Base-by-base conservation (phyloP, 768 basidiomycete genomes). In the Rhodotorula taiwanensis region DNA sequence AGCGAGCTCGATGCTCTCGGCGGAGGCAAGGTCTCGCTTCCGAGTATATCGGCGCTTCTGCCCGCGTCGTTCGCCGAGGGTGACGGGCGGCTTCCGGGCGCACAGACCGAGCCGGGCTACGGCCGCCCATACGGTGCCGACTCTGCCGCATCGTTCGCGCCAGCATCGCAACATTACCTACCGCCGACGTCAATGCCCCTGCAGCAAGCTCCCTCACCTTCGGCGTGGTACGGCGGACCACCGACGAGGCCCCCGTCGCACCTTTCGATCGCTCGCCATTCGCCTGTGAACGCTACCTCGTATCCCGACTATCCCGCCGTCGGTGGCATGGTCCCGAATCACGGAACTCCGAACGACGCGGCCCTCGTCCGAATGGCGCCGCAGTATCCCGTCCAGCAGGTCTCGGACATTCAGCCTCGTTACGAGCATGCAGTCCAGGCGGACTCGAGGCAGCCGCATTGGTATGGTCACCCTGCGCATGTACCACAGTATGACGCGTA, bases 11-110 rank as follows among this genome's bases (percentile, higher is more conserved):
- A n/a, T 27, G 28, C 54, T 5, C 52, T 62, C 28, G 55, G 54
- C 21, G 57, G 57, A 6, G 52, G 52, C 58, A 55, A 58, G 47
- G 49, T 69, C 20, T 61, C 62, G 0, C 67, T 69, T 5, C 67
- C 67, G n/a, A 58, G 62, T n/a, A 69, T 69, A 42, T 64, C 62
- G 14, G 39, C 42, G 3, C 67, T 69, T 34, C 52, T 69, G 0
- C 67, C 67, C 8, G 15, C 57, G 42, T 2, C 55, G 43, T 27
- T 7, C 5, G 36, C 36, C 9, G 36, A 3, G n/a, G 27, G 20
- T 5, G 5, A 18, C 11, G 25, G 44, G 34, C 23, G 25, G 21
- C 56, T 43, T 16, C 34, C 47, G 2, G 30, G 45, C 23, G 8
- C 14, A 1, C 42, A 59, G 28, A 52, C 49, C 11, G 21, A n/a